Percentiles rank a stretch among this genome's conserved stretches.
Conservation (phyloP, 352 stramenopile genomes). For the Phytophthora megakarya region DNA sequence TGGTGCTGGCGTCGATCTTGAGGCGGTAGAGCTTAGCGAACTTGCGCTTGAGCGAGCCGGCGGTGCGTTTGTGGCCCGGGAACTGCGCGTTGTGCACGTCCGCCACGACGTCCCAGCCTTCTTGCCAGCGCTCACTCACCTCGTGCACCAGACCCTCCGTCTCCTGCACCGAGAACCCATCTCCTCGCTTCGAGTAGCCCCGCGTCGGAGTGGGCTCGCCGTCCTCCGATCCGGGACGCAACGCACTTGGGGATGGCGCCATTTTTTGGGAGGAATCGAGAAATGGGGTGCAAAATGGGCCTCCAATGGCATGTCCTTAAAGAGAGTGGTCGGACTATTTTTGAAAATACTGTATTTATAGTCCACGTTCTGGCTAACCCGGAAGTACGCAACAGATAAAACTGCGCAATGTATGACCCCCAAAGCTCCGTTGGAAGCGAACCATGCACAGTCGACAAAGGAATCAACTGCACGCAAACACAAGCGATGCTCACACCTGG, state of each 20-base stretch:
- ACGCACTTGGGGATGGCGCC: constrained; percentile 22
- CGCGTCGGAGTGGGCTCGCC: constrained; percentile 6
- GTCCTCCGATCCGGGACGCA: constrained; percentile 13
- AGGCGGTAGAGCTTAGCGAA: constrained; percentile 44
- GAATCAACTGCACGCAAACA: too few relatives aligned
- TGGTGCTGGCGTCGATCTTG: constrained; percentile 26
- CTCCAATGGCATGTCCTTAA: background rate
- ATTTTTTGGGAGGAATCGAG: constrained; percentile 33
- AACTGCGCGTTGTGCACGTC: constrained; percentile 44
- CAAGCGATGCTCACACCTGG: too few relatives aligned
- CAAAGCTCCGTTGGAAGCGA: too few relatives aligned
- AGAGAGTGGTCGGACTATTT: background rate
- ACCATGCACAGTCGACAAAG: too few relatives aligned
- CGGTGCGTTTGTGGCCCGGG: constrained; percentile 37
- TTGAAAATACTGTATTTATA: too few relatives aligned
- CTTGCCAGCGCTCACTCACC: constrained; percentile 37
- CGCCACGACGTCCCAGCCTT: constrained; percentile 40
- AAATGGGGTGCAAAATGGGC: constrained; percentile 25
- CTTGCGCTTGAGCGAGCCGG: constrained; percentile 45
- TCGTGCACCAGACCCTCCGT: constrained; percentile 35
- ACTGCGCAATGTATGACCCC: too few relatives aligned
- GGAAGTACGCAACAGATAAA: too few relatives aligned
- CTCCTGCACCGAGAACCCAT: constrained; percentile 41
- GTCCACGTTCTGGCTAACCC: too few relatives aligned
- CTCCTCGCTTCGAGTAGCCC: constrained; percentile 34